Percentiles rank a stretch among this genome's conserved stretches.
Evolutionary conservation across 805 yeast species (phyloP).

Genomic region (Yamadazyma kitorensis): DNA sequence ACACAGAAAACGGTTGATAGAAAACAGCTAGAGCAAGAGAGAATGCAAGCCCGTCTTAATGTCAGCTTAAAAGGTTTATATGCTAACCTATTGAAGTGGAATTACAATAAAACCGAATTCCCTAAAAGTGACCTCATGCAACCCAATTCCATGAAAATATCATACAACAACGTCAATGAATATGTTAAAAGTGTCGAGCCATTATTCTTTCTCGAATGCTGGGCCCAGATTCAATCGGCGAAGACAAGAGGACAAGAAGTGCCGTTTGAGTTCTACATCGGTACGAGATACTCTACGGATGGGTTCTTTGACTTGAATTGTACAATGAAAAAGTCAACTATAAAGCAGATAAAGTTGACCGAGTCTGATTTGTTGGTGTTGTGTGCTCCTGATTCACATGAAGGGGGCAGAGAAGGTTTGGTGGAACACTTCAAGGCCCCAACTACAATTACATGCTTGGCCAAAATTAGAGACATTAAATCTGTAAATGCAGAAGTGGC

Average conservation of each 20-base stretch:
- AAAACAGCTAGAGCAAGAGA: slow-evolving; percentile 58
- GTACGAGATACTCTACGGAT: slow-evolving; percentile 79
- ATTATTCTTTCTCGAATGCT: slow-evolving; percentile 79
- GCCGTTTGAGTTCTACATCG: slow-evolving; percentile 69
- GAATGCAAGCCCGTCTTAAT: slow-evolving; percentile 75
- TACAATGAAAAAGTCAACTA: slow-evolving; percentile 52
- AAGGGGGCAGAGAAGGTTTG: slow-evolving; percentile 27
- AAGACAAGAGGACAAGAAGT: slow-evolving; percentile 56
- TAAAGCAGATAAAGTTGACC: slow-evolving; percentile 52
- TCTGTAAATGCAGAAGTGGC: slow-evolving; percentile 59
- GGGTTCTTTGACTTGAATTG: slow-evolving; percentile 86
- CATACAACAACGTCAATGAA: slow-evolving; percentile 57
- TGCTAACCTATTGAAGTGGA: slow-evolving; percentile 69
- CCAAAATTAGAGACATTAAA: slow-evolving; percentile 74
- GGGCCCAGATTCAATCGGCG: slow-evolving; percentile 84
- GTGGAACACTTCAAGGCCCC: slow-evolving; percentile 26
- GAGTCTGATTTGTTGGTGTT: slow-evolving; percentile 74
- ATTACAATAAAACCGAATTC: slow-evolving; percentile 65
- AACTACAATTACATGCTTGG: slow-evolving; percentile 59
- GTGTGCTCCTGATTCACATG: not conserved
- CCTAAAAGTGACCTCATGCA: slow-evolving; percentile 39
- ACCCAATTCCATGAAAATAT: slow-evolving; percentile 32
- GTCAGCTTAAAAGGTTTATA: slow-evolving; percentile 79
- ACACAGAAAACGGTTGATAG: slow-evolving; percentile 29
- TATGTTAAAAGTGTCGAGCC: slow-evolving; percentile 77